Conservation (phyloP, 192 early-diverging fungal species). For the Jimgerdemannia lactiflua region DNA sequence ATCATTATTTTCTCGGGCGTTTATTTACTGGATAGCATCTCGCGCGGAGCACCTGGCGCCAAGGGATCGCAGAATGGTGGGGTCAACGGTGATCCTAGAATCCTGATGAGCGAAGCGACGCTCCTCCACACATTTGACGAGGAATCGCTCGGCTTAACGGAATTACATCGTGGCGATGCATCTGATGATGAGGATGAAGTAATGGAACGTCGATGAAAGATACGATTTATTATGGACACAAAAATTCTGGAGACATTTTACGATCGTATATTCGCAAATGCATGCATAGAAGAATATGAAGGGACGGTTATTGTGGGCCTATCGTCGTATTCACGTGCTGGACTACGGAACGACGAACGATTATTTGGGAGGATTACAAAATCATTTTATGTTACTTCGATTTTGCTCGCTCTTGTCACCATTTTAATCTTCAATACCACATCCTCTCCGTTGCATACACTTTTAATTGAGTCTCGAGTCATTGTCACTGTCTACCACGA, state of each 20-base stretch:
- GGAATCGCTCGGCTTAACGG: conserved; percentile 42
- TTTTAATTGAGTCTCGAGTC: too few species aligned
- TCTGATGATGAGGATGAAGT: conserved; percentile 22
- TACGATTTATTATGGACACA: not conserved
- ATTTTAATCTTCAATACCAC: too few species aligned
- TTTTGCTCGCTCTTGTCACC: too few species aligned
- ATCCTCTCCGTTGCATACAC: too few species aligned
- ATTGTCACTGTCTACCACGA: too few species aligned
- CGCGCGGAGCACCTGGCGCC: conserved; percentile 17
- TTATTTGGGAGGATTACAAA: too few species aligned
- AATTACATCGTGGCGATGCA: conserved; percentile 27
- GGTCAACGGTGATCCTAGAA: conserved; percentile 32
- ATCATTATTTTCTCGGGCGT: conserved; percentile 93
- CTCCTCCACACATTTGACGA: conserved; percentile 41
- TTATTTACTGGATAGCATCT: conserved; percentile 68
- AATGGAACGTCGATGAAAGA: not conserved
- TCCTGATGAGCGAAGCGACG: conserved; percentile 44
- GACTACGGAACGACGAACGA: too few species aligned
- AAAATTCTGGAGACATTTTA: not conserved
- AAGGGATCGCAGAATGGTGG: conserved; percentile 2
- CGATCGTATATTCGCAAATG: too few species aligned
- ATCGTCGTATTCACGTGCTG: too few species aligned
- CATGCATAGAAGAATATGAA: too few species aligned
- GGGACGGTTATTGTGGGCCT: too few species aligned
- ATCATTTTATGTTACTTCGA: too few species aligned